Evolutionary conservation across 768 basidiomycete species (phyloP).

Genomic region (Kwoniella sp.): DNA sequence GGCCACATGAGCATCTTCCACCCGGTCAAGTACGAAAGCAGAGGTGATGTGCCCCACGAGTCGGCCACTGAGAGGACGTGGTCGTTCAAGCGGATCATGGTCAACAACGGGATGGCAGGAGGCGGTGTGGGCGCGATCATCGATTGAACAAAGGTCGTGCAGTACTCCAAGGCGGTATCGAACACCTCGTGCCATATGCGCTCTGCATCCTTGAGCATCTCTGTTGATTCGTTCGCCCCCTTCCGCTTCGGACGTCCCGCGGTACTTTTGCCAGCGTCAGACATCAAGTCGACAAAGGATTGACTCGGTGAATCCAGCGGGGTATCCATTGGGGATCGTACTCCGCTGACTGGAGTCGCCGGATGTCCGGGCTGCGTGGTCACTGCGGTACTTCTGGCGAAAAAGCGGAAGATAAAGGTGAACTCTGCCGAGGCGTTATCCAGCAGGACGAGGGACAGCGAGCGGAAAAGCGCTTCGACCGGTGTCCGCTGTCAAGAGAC

Average conservation of each 20-base stretch:
- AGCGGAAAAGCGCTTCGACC: slow-evolving; percentile 76
- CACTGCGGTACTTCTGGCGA: slow-evolving; percentile 52
- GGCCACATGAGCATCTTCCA: slow-evolving; percentile 89
- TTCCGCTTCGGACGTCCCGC: neutral
- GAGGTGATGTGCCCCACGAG: slow-evolving; percentile 68
- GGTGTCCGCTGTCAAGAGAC: slow-evolving; percentile 64
- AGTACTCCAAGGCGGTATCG: slow-evolving; percentile 84
- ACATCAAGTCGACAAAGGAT: slow-evolving; percentile 22
- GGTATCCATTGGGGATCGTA: slow-evolving; percentile 12
- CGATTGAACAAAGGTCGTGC: slow-evolving; percentile 67
- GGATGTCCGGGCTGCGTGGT: neutral
- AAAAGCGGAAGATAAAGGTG: slow-evolving; percentile 79
- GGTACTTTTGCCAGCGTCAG: slow-evolving; percentile 18
- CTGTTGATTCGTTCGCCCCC: slow-evolving; percentile 13
- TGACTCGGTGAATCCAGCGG: slow-evolving; percentile 18
- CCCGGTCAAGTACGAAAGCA: slow-evolving; percentile 74
- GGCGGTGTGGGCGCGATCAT: slow-evolving; percentile 66
- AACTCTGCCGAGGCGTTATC: slow-evolving; percentile 94
- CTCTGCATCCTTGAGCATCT: slow-evolving; percentile 39
- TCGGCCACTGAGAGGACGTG: slow-evolving; percentile 70
- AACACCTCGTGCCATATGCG: slow-evolving; percentile 84
- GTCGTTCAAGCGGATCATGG: slow-evolving; percentile 88
- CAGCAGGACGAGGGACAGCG: slow-evolving; percentile 80
- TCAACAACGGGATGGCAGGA: slow-evolving; percentile 69
- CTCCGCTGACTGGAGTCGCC: neutral